Base-by-base conservation (phyloP, 176 grass and related monocot genomes). In the Urochloa ruziziensis region DNA sequence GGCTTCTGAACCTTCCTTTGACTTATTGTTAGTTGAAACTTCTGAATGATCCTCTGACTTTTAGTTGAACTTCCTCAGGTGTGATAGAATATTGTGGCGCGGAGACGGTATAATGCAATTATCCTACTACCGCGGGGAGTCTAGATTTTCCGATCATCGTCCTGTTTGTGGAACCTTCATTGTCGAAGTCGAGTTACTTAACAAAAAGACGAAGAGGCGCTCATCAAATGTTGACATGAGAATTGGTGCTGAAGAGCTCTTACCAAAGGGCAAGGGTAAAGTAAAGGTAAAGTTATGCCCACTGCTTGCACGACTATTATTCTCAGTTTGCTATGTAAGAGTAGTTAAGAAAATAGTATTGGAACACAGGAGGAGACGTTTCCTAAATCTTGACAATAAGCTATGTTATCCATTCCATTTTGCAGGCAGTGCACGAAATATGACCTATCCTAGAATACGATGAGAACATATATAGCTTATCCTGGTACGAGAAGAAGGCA, bases 61-160 rank as follows among this genome's bases (percentile, higher is more conserved):
- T 23, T 61, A 43, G 70, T 62, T 62, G 52, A 76, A 90, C 30
- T 79, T 86, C 24, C 25, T 83, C 79, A 97, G 92, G 95, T 98
- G 96, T 67, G 96, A 98, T 65, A 82, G 93, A 88, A 95, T 98
- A 16, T 87, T 98, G 23, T 98, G 96, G 96, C 75, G 65, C 49
- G 93, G 96, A 6, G 79, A 89, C 30, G 91, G 87, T 44, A 83
- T 90, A 75, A 82, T 93, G 70, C 96, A 94, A 58, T 80, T 85
- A 67, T 76, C 87, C 46, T 98, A 98, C 56, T 92, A 89, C 44
- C 83, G 92, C 14, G 89, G 87, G 67, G 93, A 98, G 64, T 88
- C 84, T 16, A 93, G 59, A 69, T 88, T 98, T 78, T 98, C 93
- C 2, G 93, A 96, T 63, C 96, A 94, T 65, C 92, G 96, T n/a